Evolutionary conservation across 208 protist species (phyloP), one percentile per base, ranked within the genome.

Genomic region (Leishmania guyanensis): DNA sequence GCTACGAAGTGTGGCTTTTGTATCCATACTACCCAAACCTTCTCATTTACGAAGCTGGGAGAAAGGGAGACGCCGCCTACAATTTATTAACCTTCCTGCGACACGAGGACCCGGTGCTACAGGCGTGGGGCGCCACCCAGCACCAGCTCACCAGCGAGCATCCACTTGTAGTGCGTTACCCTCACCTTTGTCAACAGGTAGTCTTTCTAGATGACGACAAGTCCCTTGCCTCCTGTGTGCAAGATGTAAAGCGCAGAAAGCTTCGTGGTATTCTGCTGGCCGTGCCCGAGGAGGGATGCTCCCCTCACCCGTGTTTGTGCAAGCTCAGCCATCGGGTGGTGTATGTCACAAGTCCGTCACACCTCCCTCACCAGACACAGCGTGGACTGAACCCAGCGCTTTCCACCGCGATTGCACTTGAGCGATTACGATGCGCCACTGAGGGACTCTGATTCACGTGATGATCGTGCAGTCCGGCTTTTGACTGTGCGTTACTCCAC

Each of bases 11-110:
- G 5, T 96, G 92, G 92, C 71, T 96, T 20, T 66, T 97, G 51
- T 91, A 97, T 68, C 88, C 86, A 36, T 95, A 96, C 81, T 95
- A 97, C 69, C 94, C 92, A 0, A 94, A 94, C 50, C 78, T 96
- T 14, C 71, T 88, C 29, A 81, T 93, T 10, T 87, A 87, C 81
- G 48, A 60, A 54, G 53, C 29, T 20, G 33, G 66, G 1, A 17
- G 14, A 26, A 33, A 78, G 9, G 16, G 22, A 36, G 26, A 72
- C 2, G 29, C 26, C n/a, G 20, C 36, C 36, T 2, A 14, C 56
- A 75, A 29, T 12, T 51, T 48, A 29, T 48, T 22, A 51, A 79
- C 90, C 14, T 95, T 94, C 86, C 72, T 94, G 78, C 86, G 86
- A 14, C 89, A 83, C 26, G 81, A 88, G 1, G 82, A 93, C 54